Evolutionary conservation across 257 asterid species (phyloP).

Genomic region (Striga asiatica): DNA sequence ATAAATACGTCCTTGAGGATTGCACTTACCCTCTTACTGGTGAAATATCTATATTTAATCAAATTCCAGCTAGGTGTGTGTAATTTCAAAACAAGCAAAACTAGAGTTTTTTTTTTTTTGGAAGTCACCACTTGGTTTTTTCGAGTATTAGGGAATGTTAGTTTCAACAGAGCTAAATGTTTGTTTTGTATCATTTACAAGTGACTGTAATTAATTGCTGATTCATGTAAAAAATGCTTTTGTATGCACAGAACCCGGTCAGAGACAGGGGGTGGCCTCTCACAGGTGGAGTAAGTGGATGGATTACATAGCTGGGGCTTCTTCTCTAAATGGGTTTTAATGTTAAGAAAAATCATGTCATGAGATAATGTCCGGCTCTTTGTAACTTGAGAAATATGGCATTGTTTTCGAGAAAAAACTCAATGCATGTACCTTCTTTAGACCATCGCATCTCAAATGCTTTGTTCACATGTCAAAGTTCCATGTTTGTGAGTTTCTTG

Average conservation of each 20-base stretch:
- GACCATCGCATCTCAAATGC: no score
- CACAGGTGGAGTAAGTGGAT: slow-evolving; percentile 45
- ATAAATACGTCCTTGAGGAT: no score
- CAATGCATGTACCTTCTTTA: no score
- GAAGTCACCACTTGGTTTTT: background rate
- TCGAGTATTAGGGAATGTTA: no score
- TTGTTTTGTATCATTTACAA: background rate
- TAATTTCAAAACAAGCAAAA: background rate
- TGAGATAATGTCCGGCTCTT: slow-evolving; percentile 6
- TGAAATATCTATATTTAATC: no score
- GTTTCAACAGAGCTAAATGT: no score
- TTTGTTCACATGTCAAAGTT: no score
- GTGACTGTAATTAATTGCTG: background rate
- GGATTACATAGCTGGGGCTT: slow-evolving; percentile 6
- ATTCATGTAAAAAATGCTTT: slow-evolving; percentile 7
- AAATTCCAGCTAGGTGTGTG: no score
- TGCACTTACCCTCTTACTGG: no score
- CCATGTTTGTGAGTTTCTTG: no score
- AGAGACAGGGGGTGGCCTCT: slow-evolving; percentile 72
- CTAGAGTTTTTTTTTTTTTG: background rate
- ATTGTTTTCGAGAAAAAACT: no score
- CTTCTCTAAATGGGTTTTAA: slow-evolving; percentile 1
- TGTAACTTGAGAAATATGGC: no score
- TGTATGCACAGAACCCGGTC: slow-evolving; percentile 58
- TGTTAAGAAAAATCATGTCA: background rate